phyloP scores from a whole-genome alignment of 345 rosid genomes.

The Triadica sebifera region DNA sequence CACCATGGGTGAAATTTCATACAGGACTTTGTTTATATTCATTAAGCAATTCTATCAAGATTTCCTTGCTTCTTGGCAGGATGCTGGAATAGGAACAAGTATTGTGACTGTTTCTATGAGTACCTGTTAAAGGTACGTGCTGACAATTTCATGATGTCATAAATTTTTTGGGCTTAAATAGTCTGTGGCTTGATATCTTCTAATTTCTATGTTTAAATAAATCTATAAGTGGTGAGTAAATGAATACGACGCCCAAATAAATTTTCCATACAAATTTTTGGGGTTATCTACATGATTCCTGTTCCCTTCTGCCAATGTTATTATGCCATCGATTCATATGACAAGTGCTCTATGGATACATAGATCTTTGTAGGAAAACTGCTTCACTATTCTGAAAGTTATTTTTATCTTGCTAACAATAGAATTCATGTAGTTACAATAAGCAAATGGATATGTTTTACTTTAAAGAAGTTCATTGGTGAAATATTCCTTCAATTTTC shows the following conservation, averaged over 20 bases:
- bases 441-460: neutral
- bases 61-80: constrained; percentile 55
- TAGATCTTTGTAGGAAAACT: no score
- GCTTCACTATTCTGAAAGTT: neutral
- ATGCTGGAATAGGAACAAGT: constrained; percentile 99
- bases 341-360: no score
- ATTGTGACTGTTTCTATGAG: constrained; percentile 96
- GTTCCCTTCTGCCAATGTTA: neutral
- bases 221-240: neutral
- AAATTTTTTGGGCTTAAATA: constrained; percentile 1
- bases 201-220: neutral
- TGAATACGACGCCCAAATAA: neutral
- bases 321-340: neutral
- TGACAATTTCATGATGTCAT: neutral
- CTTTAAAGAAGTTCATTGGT: constrained; percentile 5
- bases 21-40: neutral
- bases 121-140: constrained; percentile 78
- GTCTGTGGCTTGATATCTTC: neutral
- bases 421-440: neutral
- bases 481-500: constrained; percentile 26
- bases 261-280: neutral
- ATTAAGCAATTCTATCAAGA: constrained; percentile 5
- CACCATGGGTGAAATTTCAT: constrained; percentile 4
- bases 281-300: neutral
- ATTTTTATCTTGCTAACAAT: neutral